Evolutionary conservation across 306 rosid genomes (phyloP), one percentile per base, ranked within the genome.

Genomic region (Trifolium subterraneum): DNA sequence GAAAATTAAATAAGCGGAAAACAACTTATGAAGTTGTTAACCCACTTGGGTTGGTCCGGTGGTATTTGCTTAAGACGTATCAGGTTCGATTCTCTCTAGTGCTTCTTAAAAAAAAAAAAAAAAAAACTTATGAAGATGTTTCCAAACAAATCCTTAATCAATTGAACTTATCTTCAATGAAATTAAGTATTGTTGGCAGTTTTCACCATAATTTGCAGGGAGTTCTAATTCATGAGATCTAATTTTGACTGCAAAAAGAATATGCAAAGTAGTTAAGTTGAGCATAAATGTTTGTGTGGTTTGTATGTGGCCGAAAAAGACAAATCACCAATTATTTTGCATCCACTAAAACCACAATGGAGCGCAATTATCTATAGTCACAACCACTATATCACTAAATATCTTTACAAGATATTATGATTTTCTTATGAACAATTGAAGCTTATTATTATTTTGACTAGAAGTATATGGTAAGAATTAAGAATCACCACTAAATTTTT

Each of bases 291-390:
- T 22, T 55, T 62, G 47, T 20, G 33, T 64, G 41, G 42, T 42
- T 27, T 15, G 61, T 72, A 60, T 67, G 58, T 50, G 69, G 58
- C 13, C 50, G 41, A 60, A 59, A 5, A 54, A 23, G 56, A 27
- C 27, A 68, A 59, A 54, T 80, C 39, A 10, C 51, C 78, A 72
- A 65, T 27, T 23, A 72, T 45, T n/a, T 72, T 62, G 58, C 60
- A 64, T 54, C 65, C 56, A 66, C 31, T 73, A 29, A 68, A 74
- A 27, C 7, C 66, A 58, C 70, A 44, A 65, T 35, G 61, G 20
- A 52, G 27, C 33, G 25, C 16, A 41, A 51, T 41, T 25, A 61
- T 16, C 45, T 52, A 25, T 38, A 36, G 23, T 44, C 56, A 65
- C 55, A 65, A 44, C 64, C 70, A 79, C 52, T 29, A 79, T 42